Evolutionary conservation across 1,284 basidiomycete genomes (phyloP), one percentile per base, ranked within the genome.

Genomic region (Dichomitus squalens): DNA sequence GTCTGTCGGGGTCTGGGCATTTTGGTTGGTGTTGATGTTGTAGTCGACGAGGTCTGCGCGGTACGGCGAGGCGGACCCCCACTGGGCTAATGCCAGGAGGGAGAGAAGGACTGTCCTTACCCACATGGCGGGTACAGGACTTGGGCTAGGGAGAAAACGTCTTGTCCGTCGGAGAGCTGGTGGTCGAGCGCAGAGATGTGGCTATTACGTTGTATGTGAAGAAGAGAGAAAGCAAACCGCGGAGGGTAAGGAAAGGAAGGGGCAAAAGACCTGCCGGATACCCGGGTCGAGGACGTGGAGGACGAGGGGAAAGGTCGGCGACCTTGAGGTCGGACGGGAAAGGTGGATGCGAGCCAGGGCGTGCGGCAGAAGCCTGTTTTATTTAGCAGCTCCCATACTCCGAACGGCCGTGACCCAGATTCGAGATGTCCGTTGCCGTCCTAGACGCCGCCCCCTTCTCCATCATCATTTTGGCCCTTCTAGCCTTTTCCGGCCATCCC

Each of bases 11-110:
- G 82, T 80, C 43, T 84, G 77, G 20, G 90, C 90, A 75, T 85
- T 79, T 74, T 91, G 77, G 73, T 94, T 95, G 68, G 83, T 75
- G 75, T 96, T 96, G 71, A 96, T 76, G 71, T 96, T 96, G 78
- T 87, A 95, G 62, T 87, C 79, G 50, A 80, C 77, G 61, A 95
- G 84, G 57, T 90, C 85, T n/a, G 85, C 82, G 51, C 86, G 82
- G 71, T 92, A 96, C 0, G 89, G 89, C 12, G 88, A 85, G 1
- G 87, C 83, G 27, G 47, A 52, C 35, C 55, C 68, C 27, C 61
- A 60, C 49, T 69, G 66, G 56, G 66, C 68, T 43, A 64, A 57
- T 40, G 66, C 60, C 43, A 71, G 68, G 50, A 75, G 61, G 53
- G 70, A 67, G 53, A 73, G 53, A 21, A 69, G 63, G 36, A 68